Evolutionary conservation across 202 grass and related monocot genomes (phyloP).

Genomic region (Sporobolus alterniflorus): DNA sequence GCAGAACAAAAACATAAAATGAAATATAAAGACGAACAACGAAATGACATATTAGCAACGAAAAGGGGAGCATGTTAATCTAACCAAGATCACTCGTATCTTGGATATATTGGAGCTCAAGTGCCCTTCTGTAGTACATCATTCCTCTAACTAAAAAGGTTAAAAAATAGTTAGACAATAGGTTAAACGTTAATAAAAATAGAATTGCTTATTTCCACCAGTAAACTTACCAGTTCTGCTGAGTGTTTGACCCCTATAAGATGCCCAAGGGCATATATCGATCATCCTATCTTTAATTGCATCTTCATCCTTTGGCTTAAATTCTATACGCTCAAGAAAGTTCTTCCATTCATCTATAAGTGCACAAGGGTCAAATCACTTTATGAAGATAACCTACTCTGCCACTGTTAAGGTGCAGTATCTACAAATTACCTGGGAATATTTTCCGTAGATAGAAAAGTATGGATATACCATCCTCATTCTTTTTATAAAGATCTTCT

Average conservation of each 20-base stretch:
- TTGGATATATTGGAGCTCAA: constrained; percentile 76
- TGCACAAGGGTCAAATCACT: constrained; percentile 41
- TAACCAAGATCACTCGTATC: constrained; percentile 64
- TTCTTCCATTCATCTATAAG: constrained; percentile 88
- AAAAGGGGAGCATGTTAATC: constrained; percentile 21
- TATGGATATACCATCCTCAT: constrained; percentile 85
- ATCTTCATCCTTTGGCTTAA: constrained; percentile 30
- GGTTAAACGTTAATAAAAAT: background rate
- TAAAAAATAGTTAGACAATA: constrained; percentile 39
- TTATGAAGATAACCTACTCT: background rate
- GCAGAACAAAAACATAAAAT: constrained; percentile 25
- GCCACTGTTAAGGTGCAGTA: background rate
- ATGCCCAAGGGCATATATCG: constrained; percentile 65
- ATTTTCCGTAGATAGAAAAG: constrained; percentile 76
- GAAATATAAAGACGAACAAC: constrained; percentile 5
- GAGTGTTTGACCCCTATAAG: constrained; percentile 43
- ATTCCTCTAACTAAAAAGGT: constrained; percentile 89
- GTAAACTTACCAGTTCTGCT: constrained; percentile 64
- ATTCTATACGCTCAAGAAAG: constrained; percentile 43
- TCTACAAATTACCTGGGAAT: constrained; percentile 59
- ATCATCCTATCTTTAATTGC: constrained; percentile 12
- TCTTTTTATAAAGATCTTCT: constrained; percentile 58
- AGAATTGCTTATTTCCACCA: constrained; percentile 26
- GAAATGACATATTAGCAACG: background rate
- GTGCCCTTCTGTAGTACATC: constrained; percentile 94